Conservation (phyloP, 2,329 filamentous ascomycete species). For the Colletotrichum lupini region DNA sequence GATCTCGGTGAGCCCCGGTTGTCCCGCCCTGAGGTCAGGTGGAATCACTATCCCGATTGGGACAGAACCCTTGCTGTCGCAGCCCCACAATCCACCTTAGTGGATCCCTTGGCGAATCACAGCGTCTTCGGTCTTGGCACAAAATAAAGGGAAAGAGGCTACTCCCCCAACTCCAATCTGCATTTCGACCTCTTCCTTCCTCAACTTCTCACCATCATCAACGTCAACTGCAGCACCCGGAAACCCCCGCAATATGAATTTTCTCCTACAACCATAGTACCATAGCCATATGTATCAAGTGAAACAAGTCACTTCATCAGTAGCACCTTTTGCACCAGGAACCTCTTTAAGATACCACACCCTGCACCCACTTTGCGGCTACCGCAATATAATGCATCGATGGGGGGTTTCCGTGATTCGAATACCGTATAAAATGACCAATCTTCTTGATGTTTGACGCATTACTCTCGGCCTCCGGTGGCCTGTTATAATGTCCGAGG, state of each 20-base stretch:
- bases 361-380: neutral
- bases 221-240: neutral
- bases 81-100: too few relatives aligned
- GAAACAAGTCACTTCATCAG: neutral
- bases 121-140: neutral
- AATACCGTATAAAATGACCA: neutral
- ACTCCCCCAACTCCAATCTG: neutral
- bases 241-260: neutral
- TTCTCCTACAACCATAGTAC: neutral
- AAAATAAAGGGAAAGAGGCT: neutral
- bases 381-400: neutral
- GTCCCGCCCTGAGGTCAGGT: neutral
- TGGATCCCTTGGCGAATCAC: neutral
- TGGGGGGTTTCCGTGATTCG: neutral
- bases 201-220: neutral
- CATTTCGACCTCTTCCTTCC: neutral
- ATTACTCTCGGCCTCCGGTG: neutral
- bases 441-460: neutral
- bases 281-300: neutral
- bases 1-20: neutral
- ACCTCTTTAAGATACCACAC: neutral
- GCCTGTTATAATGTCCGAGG: neutral
- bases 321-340: neutral
- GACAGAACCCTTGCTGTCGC: neutral
- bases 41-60: neutral